A percentile compares a stretch with the other conserved stretches of the same genome.
Evolutionary conservation across 139 green algal genomes (phyloP).

Genomic region (Pycnococcus provasolii): DNA sequence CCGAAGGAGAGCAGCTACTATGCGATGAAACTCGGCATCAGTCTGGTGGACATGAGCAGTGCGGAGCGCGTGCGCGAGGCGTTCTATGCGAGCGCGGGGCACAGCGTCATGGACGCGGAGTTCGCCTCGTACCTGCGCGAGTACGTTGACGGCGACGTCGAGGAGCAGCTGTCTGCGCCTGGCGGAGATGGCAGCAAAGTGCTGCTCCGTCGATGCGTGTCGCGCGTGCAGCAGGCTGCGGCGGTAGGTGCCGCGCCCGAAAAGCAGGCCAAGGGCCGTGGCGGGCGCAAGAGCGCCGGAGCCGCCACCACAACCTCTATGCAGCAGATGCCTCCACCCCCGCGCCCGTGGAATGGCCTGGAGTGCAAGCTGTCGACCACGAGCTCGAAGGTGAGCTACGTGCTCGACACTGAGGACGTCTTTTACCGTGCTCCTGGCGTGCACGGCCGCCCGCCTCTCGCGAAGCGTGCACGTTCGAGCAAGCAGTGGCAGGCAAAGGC

Average conservation of each 20-base stretch:
- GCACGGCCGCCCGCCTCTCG: no score
- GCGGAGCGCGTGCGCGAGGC: no score
- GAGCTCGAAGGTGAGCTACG: conserved; percentile 66
- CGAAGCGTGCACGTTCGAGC: no score
- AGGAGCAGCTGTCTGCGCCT: neutral
- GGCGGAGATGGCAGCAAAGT: conserved; percentile 2
- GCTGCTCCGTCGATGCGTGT: neutral
- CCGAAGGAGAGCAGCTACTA: conserved; percentile 9
- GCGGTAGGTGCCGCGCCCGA: neutral
- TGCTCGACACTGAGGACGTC: conserved; percentile 88
- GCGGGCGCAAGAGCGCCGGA: neutral
- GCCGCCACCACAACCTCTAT: neutral
- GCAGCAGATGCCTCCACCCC: neutral
- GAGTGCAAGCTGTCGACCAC: conserved; percentile 84
- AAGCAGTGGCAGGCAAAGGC: no score
- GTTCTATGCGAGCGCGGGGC: no score
- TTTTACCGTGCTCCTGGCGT: conserved; percentile 29
- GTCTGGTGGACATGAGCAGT: no score
- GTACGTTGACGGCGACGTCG: conserved; percentile 34
- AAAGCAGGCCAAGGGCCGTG: neutral
- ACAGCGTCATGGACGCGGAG: conserved; percentile 24
- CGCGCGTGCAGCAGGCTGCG: neutral
- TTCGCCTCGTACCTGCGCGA: conserved; percentile 65
- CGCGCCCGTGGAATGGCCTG: conserved; percentile 60
- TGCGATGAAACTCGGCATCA: neutral